Base-by-base conservation (phyloP, 306 rosid genomes). In the Cotoneaster glaucophyllus region DNA sequence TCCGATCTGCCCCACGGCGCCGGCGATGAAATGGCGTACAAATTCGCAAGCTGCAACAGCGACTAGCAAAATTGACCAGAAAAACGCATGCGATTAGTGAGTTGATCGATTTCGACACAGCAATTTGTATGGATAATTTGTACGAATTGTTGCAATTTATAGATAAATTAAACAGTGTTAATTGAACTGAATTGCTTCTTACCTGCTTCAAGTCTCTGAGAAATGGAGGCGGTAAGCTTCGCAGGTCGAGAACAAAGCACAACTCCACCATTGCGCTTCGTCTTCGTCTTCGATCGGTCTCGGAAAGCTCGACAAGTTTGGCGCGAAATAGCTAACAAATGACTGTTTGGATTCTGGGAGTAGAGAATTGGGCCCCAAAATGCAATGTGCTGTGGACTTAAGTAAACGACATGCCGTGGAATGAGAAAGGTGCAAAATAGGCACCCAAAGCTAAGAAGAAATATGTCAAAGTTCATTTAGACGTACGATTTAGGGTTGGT, bases 11-110 rank as follows among this genome's bases (percentile, higher is more conserved):
- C 41, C 75, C 26, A 15, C 17, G 69, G 45, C 44, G 80, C 78
- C 54, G 87, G 69, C 62, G 77, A 78, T 29, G 90, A 89, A 75
- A 86, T 70, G 73, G 94, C 83, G 41, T 86, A 91, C 79, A 87
- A 86, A 82, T 91, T 91, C 29, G 92, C 90, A 37, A 91, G 88
- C 82, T 89, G 91, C 83, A 91, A 88, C 81, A 91, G 76, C 8
- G 91, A 86, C 97, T 91, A 78, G 70, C n/a, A 77, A 18, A 78
- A 74, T 70, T 31, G 12, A 29, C 28, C 28, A 2, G 29, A 1
- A 26, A 73, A 64, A 81, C 17, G 59, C 29, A n/a, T 69, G 65
- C 54, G 65, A 71, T 56, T 71, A 45, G 81, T 74, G 67, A 78
- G 81, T 76, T 26, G 64, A 34, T 21, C 8, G 21, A 54, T 76